Conservation (phyloP, 192 early-diverging fungal genomes). For the Backusella parvicylindrica region DNA sequence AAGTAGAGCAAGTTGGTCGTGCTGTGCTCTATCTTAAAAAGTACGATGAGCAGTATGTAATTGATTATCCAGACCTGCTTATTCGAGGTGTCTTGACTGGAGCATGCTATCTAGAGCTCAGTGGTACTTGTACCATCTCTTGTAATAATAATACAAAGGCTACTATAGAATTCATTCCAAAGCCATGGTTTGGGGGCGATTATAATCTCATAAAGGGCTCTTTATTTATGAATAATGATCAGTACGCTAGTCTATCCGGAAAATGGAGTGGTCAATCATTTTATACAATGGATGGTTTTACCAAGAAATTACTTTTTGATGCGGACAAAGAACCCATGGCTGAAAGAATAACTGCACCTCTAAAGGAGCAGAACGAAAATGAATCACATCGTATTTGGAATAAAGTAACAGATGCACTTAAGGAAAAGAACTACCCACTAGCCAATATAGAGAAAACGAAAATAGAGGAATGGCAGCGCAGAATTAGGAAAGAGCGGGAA, state of each 20-base stretch:
- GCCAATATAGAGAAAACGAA: conserved; percentile 66
- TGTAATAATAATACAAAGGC: conserved; percentile 52
- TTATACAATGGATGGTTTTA: conserved; percentile 18
- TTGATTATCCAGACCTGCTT: conserved; percentile 55
- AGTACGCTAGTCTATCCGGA: conserved; percentile 22
- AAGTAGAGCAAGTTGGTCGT: conserved; percentile 63
- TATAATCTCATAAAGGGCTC: conserved; percentile 42
- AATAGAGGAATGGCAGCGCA: conserved; percentile 68
- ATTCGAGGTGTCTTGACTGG: conserved; percentile 61
- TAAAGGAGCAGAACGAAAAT: conserved; percentile 54
- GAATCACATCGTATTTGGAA: conserved; percentile 73
- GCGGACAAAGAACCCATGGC: conserved; percentile 53
- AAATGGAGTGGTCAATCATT: conserved; percentile 30
- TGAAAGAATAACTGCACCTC: conserved; percentile 54
- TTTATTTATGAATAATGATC: conserved; percentile 11
- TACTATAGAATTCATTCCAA: conserved; percentile 54
- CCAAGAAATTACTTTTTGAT: conserved; percentile 60
- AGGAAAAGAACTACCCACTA: conserved; percentile 55
- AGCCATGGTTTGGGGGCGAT: conserved; percentile 66
- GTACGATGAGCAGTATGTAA: conserved; percentile 54
- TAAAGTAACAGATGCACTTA: conserved; percentile 60
- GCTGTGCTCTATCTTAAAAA: conserved; percentile 50
- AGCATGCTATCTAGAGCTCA: conserved; percentile 59
- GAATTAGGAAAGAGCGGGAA: conserved; percentile 54
- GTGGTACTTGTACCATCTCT: conserved; percentile 52